Evolutionary conservation across 1,284 basidiomycete genomes (phyloP), one percentile per base, ranked within the genome.

Genomic region (Tilletia horrida): DNA sequence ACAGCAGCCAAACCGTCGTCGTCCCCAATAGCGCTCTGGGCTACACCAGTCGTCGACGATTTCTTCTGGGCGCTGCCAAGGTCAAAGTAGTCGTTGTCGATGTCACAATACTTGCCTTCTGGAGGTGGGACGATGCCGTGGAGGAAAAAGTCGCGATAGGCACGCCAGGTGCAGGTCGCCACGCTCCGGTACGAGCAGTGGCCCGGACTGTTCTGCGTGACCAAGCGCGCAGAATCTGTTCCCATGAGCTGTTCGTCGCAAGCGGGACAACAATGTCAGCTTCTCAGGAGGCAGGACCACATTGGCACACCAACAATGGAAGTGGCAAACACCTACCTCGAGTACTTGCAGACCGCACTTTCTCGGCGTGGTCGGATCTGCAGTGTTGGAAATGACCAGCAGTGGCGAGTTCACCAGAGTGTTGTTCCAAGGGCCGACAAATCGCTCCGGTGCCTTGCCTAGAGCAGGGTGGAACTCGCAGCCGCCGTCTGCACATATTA

Each of bases 281-380:
- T 11, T n/a, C n/a, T n/a, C n/a, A n/a, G n/a, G n/a, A n/a, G n/a
- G n/a, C n/a, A n/a, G n/a, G n/a, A 40, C 11, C 35, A 11, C 35
- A 40, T 4, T 40, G 35, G 35, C 35, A 40, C 35, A 40, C 35
- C 4, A 40, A 11, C 35, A 40, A 11, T 11, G 35, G 6, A 40
- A 40, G 11, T 40, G 35, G 35, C 11, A 40, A 40, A 11, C 6
- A 40, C 47, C 8, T 25, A 48, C 47, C 23, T 48, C 47, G n/a
- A 48, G 23, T 8, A 48, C 47, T 48, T 48, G 47, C 18, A 48
- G 47, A 14, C 65, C 71, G 9, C 61, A 65, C 2, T 61, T 18
- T 35, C 70, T 62, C 2, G 71, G 71, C 2, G 71, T 72, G 55
- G 69, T 66, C 0, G 71, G 71, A n/a, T 73, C 69, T n/a, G 69